These are phyloP conservation scores for Ascochyta lentis DNA, from an alignment of 2,329 filamentous ascomycete genomes.

Conservation along the genomic window DNA sequence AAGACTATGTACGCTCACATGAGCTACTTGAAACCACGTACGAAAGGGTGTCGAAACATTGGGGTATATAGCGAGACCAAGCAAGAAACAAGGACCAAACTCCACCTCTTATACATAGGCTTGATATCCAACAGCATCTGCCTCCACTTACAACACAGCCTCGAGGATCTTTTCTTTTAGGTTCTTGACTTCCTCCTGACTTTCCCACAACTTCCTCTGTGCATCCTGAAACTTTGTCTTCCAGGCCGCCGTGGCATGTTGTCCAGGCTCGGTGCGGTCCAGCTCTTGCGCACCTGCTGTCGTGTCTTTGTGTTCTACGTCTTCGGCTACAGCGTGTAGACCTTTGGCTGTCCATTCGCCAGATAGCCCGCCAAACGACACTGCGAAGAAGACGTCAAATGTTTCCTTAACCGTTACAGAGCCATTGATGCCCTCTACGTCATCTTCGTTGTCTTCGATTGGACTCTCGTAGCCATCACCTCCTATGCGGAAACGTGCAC, in stretches of 20 bases:
- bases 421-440: constrained; percentile 24
- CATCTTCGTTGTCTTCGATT: constrained; percentile 50
- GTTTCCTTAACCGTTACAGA: constrained; percentile 43
- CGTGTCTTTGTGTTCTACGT: constrained; percentile 5
- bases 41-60: constrained; percentile 23
- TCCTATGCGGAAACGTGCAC: constrained; percentile 51
- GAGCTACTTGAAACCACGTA: constrained; percentile 1
- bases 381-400: constrained; percentile 54
- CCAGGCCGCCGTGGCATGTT: constrained; percentile 36
- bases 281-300: constrained; percentile 15
- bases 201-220: constrained; percentile 45
- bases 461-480: constrained; percentile 51
- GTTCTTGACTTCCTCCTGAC: constrained; percentile 40
- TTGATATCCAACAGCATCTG: background rate
- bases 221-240: constrained; percentile 44
- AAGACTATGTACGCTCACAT: background rate
- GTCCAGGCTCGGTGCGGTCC: constrained; percentile 18
- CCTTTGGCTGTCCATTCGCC: constrained; percentile 55
- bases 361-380: constrained; percentile 50
- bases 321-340: constrained; percentile 29
- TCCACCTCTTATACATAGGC: background rate
- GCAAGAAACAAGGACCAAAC: constrained; percentile 10
- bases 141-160: constrained; percentile 40
- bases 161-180: constrained; percentile 50
- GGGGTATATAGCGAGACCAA: constrained; percentile 38